Evolutionary conservation across 352 stramenopile genomes (phyloP).

Genomic region (Albugo laibachii): DNA sequence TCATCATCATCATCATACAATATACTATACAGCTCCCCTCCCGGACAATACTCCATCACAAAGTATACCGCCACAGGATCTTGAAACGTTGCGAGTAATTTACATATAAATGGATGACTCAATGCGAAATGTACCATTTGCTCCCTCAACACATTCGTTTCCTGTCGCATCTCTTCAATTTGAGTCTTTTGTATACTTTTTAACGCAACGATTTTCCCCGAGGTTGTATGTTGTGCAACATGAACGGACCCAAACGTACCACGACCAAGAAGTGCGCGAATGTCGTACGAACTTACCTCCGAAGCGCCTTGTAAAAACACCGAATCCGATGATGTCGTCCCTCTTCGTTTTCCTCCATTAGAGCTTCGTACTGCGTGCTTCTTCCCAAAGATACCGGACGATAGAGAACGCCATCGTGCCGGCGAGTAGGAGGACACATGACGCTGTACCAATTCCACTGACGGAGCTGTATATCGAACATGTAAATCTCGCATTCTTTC

Average conservation of each 20-base stretch:
- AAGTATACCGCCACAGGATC: slow-evolving; percentile 53
- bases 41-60: slow-evolving; percentile 49
- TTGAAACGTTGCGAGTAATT: slow-evolving; percentile 50
- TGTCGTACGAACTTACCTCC: not conserved
- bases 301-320: too few relatives aligned
- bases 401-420: too few relatives aligned
- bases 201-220: slow-evolving; percentile 37
- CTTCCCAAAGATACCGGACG: too few relatives aligned
- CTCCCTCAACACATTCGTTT: slow-evolving; percentile 50
- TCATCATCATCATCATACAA: slow-evolving; percentile 59
- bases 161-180: slow-evolving; percentile 31
- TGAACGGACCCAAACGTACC: slow-evolving; percentile 43
- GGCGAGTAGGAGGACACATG: too few relatives aligned
- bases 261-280: slow-evolving; percentile 7
- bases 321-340: too few relatives aligned
- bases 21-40: slow-evolving; percentile 75
- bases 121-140: slow-evolving; percentile 38
- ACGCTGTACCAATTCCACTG: too few relatives aligned
- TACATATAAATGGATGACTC: slow-evolving; percentile 31
- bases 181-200: slow-evolving; percentile 30
- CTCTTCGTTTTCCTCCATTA: too few relatives aligned
- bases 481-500: too few relatives aligned
- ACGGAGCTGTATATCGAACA: too few relatives aligned
- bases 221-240: slow-evolving; percentile 37
- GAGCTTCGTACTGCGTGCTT: too few relatives aligned